Evolutionary conservation across 495 filamentous ascomycete genomes (phyloP).

Genomic region (Wilcoxina mikolae): DNA sequence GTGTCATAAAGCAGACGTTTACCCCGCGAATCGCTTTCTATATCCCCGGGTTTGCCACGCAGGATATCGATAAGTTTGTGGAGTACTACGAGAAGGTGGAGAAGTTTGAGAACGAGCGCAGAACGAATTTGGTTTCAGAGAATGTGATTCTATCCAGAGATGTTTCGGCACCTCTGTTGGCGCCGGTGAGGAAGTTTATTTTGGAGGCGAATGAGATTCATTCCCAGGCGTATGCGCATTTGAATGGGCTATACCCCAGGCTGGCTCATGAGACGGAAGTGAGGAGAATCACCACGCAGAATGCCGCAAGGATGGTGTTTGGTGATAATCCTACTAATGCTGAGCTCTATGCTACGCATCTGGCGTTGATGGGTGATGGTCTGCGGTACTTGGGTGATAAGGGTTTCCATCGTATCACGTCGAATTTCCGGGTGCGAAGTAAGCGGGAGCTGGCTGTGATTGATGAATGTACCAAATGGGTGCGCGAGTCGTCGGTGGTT

Average conservation of each 20-base stretch:
- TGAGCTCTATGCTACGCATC: conserved; percentile 23
- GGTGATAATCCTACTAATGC: conserved; percentile 4
- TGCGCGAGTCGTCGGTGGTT: conserved; percentile 9
- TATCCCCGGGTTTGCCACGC: conserved; percentile 15
- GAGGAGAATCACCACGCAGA: conserved; percentile 14
- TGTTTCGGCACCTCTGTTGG: conserved; percentile 6
- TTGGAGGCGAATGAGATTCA: conserved; percentile 8
- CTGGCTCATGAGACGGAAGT: conserved; percentile 12
- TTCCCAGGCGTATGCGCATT: not conserved
- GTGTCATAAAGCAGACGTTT: conserved; percentile 6
- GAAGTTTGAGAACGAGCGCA: not conserved
- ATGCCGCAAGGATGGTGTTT: conserved; percentile 20
- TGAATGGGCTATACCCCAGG: conserved; percentile 15
- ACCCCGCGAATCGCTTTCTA: conserved; percentile 15
- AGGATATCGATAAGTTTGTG: conserved; percentile 5
- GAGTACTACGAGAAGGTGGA: conserved; percentile 12
- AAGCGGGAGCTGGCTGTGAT: conserved; percentile 21
- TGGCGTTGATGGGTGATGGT: conserved; percentile 25
- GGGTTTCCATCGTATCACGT: conserved; percentile 21
- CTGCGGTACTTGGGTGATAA: conserved; percentile 18
- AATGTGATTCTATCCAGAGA: conserved; percentile 5
- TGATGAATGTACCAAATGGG: conserved; percentile 12
- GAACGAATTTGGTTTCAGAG: not conserved
- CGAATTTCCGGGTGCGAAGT: conserved; percentile 19
- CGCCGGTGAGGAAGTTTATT: conserved; percentile 13